These are phyloP conservation scores for Sugiyamaella chiloensis DNA, from an alignment of 805 yeast genomes.

Conservation along the genomic window DNA sequence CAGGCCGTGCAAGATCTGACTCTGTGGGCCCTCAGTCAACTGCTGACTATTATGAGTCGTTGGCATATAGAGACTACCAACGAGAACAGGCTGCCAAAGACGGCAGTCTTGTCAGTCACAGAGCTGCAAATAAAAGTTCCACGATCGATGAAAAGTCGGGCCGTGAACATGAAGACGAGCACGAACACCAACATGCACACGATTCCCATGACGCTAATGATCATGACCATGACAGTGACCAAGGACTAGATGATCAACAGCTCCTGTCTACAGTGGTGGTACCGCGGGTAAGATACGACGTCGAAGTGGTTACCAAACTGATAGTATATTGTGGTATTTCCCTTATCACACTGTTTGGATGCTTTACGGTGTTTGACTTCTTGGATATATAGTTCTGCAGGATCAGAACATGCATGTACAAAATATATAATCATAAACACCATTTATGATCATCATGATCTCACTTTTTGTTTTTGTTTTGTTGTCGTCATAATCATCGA, in stretches of 20 bases:
- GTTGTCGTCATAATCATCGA: too few species aligned
- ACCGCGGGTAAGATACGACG: conserved; percentile 54
- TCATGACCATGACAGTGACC: not conserved
- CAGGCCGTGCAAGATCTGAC: conserved; percentile 32
- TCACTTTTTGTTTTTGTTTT: too few species aligned
- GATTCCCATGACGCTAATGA: not conserved
- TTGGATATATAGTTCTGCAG: conserved; percentile 6
- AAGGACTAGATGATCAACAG: conserved; percentile 8
- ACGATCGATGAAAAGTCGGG: not conserved
- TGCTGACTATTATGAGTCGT: conserved; percentile 40
- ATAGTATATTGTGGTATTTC: conserved; percentile 83
- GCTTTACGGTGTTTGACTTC: conserved; percentile 19
- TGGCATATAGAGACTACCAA: conserved; percentile 33
- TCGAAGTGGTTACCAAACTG: conserved; percentile 72
- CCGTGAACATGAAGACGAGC: not conserved
- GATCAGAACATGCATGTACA: conserved; percentile 6
- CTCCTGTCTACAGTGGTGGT: conserved; percentile 26
- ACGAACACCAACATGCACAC: not conserved
- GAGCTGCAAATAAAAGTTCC: conserved; percentile 12
- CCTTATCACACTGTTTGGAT: conserved; percentile 41
- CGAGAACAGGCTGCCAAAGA: conserved; percentile 19
- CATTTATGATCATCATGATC: too few species aligned
- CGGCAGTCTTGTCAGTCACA: not conserved
- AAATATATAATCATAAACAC: not conserved
- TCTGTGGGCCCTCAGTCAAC: conserved; percentile 43